phyloP scores from a whole-genome alignment of 1,139 yeast genomes.

The Saccharomyces hybrid region DNA sequence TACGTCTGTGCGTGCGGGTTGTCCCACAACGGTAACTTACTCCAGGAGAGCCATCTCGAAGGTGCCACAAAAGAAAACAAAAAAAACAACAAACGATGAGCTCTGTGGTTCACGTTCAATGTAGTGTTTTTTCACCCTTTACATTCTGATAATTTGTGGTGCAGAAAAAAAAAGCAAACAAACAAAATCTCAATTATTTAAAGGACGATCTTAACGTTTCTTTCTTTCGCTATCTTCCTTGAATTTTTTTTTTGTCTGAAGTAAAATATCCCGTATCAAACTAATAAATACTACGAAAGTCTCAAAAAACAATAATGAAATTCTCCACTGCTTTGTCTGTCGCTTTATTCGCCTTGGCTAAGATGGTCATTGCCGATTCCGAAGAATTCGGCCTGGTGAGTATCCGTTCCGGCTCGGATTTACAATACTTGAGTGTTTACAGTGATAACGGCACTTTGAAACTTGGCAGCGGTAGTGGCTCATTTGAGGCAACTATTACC shows the following conservation, averaged over 20 bases:
- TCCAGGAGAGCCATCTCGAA: neutral
- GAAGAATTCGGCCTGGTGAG: conserved; percentile 29
- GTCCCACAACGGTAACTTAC: neutral
- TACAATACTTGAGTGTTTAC: conserved; percentile 24
- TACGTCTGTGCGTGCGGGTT: neutral
- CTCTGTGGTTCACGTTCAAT: neutral
- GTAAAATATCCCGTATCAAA: neutral
- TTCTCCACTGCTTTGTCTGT: conserved; percentile 12
- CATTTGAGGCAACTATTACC: conserved; percentile 20
- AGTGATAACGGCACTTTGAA: conserved; percentile 13
- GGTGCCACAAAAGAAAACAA: neutral
- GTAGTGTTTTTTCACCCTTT: neutral
- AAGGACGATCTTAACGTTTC: neutral
- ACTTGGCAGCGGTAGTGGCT: conserved; percentile 11
- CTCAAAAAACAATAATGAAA: conserved; percentile 11
- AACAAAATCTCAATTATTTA: neutral
- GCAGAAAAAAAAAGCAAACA: neutral
- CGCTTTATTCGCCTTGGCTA: conserved; percentile 20
- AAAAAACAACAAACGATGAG: neutral
- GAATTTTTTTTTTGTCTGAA: neutral
- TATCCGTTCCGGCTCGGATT: conserved; percentile 30
- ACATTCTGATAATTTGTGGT: neutral
- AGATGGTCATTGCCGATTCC: conserved; percentile 29
- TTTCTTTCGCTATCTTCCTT: neutral
- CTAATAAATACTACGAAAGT: conserved; percentile 1